Conservation (phyloP, 352 stramenopile genomes). For the Globisporangium mamillatum region DNA sequence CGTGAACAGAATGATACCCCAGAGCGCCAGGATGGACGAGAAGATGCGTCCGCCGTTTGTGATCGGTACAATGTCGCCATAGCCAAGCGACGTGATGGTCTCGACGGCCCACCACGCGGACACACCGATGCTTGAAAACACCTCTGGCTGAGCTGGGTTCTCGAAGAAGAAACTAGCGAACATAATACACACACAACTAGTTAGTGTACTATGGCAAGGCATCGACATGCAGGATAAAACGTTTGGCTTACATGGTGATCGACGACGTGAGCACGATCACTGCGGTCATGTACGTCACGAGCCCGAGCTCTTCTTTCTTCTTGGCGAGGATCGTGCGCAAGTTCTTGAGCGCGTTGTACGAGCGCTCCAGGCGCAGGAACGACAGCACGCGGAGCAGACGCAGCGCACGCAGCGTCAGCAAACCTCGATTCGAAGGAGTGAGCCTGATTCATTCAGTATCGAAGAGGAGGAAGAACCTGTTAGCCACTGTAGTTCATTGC, state of each 20-base stretch:
- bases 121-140: slow-evolving; percentile 76
- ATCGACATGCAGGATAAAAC: not conserved
- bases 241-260: slow-evolving; percentile 70
- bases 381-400: slow-evolving; percentile 77
- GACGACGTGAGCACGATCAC: slow-evolving; percentile 78
- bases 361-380: slow-evolving; percentile 74
- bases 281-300: slow-evolving; percentile 78
- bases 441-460: slow-evolving; percentile 6
- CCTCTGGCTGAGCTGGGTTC: slow-evolving; percentile 61
- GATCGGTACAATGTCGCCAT: slow-evolving; percentile 81
- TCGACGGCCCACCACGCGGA: slow-evolving; percentile 80
- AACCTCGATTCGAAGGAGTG: slow-evolving; percentile 27
- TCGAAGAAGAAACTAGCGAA: slow-evolving; percentile 71
- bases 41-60: slow-evolving; percentile 64
- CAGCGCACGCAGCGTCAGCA: slow-evolving; percentile 69
- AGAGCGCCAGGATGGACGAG: slow-evolving; percentile 71
- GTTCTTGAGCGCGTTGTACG: slow-evolving; percentile 78
- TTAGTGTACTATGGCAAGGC: not conserved
- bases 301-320: slow-evolving; percentile 74
- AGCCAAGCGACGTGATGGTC: slow-evolving; percentile 86
- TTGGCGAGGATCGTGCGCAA: slow-evolving; percentile 66
- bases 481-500: not conserved
- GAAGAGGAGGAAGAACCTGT: not conserved
- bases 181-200: not conserved
- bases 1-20: slow-evolving; percentile 86